Evolutionary conservation across 768 basidiomycete genomes (phyloP).

Genomic region (Tricholoma sp.): DNA sequence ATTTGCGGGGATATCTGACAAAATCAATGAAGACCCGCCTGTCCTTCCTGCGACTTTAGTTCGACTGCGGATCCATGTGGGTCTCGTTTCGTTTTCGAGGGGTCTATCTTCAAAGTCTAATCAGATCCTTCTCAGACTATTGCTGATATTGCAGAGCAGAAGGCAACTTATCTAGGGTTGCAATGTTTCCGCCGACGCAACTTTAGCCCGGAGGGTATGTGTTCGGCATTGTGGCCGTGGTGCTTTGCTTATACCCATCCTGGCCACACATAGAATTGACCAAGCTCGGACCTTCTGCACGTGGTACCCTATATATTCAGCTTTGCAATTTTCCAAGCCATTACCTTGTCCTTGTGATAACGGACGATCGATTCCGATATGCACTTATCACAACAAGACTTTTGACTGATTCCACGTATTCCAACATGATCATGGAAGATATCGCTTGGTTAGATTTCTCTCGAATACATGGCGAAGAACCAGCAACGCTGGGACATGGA

Average conservation of each 20-base stretch:
- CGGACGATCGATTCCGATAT: constrained; percentile 72
- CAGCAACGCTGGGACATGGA: constrained; percentile 14
- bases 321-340: constrained; percentile 73
- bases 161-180: constrained; percentile 81
- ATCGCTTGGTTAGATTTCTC: constrained; percentile 74
- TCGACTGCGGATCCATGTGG: constrained; percentile 57
- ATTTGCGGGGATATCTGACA: constrained; percentile 53
- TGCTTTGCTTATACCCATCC: background rate
- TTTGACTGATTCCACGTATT: constrained; percentile 48
- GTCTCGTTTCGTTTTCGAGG: constrained; percentile 16
- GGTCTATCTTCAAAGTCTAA: background rate
- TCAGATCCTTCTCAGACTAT: constrained; percentile 58
- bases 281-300: constrained; percentile 64
- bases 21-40: constrained; percentile 66
- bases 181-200: constrained; percentile 67
- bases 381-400: constrained; percentile 71
- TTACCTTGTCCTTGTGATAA: constrained; percentile 81
- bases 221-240: background rate
- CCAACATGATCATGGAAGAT: constrained; percentile 66
- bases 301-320: constrained; percentile 69
- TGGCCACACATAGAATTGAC: constrained; percentile 43
- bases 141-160: constrained; percentile 75
- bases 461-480: constrained; percentile 51
- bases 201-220: constrained; percentile 57
- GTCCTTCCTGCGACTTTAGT: constrained; percentile 53